Evolutionary conservation across 768 basidiomycete species (phyloP).

Genomic region (Boletus sp.): DNA sequence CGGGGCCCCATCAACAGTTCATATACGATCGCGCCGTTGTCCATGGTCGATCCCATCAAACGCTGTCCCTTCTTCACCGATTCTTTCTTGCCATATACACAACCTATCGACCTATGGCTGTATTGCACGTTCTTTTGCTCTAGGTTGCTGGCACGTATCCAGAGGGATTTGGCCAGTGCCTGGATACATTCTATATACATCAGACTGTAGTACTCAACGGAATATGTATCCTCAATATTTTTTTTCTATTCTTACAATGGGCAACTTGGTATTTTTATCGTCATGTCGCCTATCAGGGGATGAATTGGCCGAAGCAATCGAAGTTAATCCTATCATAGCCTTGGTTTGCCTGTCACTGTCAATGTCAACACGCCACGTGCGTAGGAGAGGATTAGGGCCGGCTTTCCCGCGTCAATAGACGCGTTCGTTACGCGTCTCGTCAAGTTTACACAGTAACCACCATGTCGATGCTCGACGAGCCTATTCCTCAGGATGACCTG

Average conservation of each 20-base stretch:
- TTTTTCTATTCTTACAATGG: background rate
- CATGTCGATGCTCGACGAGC: constrained; percentile 47
- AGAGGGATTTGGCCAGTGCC: background rate
- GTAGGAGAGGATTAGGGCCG: constrained; percentile 31
- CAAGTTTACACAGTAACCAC: constrained; percentile 2
- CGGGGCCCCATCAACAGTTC: constrained; percentile 5
- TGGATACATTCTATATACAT: constrained; percentile 7
- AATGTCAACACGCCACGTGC: background rate
- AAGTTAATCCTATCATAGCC: too few relatives aligned
- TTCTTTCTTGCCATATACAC: constrained; percentile 4
- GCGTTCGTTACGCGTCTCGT: constrained; percentile 11
- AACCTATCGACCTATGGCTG: constrained; percentile 6
- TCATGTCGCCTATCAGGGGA: too few relatives aligned
- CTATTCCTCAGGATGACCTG: constrained; percentile 66
- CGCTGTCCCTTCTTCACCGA: background rate
- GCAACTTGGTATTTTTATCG: background rate
- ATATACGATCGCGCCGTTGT: constrained; percentile 8
- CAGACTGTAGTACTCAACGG: constrained; percentile 7
- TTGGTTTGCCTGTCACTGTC: too few relatives aligned
- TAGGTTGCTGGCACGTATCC: background rate
- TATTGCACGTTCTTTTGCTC: constrained; percentile 7
- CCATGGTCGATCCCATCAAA: constrained; percentile 4
- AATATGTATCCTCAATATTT: constrained; percentile 1
- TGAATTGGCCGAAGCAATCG: too few relatives aligned
- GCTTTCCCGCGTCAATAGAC: constrained; percentile 26